Conservation (phyloP, 2,329 filamentous ascomycete genomes). For the Fusarium stilboides region DNA sequence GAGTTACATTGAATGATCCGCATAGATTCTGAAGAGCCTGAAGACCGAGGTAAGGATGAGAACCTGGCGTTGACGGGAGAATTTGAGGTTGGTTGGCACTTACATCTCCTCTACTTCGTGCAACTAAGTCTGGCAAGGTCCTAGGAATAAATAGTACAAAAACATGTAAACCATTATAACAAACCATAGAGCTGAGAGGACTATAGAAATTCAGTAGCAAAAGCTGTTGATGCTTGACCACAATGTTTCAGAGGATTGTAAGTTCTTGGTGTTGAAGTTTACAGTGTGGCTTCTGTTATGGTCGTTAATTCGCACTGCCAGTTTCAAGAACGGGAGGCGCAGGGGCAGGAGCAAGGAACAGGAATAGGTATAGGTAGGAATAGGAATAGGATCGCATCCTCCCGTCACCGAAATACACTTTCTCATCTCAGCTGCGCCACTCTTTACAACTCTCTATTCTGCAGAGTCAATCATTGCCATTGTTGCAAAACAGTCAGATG, state of each 20-base stretch:
- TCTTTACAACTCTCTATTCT: background rate
- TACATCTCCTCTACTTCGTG: too few species aligned
- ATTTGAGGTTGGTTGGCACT: too few species aligned
- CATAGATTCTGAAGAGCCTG: background rate
- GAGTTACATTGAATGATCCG: background rate
- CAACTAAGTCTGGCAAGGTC: too few species aligned
- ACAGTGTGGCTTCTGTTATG: background rate
- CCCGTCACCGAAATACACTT: slow-evolving; percentile 2
- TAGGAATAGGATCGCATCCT: slow-evolving; percentile 12
- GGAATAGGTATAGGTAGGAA: background rate
- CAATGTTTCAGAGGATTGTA: too few species aligned
- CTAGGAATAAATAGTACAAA: too few species aligned
- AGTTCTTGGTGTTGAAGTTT: background rate
- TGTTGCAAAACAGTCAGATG: background rate
- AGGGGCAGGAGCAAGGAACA: background rate
- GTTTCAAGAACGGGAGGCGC: slow-evolving; percentile 7
- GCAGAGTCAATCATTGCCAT: background rate
- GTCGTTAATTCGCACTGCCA: background rate
- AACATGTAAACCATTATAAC: too few species aligned
- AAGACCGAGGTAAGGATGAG: too few species aligned
- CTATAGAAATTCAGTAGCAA: too few species aligned
- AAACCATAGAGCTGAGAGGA: too few species aligned
- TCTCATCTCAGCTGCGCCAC: slow-evolving; percentile 15
- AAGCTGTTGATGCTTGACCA: too few species aligned
- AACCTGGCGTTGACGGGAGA: too few species aligned